Percentiles rank a stretch among this genome's conserved stretches.
Conservation (phyloP, 2,329 filamentous ascomycete genomes). For the Cytospora piceae region DNA sequence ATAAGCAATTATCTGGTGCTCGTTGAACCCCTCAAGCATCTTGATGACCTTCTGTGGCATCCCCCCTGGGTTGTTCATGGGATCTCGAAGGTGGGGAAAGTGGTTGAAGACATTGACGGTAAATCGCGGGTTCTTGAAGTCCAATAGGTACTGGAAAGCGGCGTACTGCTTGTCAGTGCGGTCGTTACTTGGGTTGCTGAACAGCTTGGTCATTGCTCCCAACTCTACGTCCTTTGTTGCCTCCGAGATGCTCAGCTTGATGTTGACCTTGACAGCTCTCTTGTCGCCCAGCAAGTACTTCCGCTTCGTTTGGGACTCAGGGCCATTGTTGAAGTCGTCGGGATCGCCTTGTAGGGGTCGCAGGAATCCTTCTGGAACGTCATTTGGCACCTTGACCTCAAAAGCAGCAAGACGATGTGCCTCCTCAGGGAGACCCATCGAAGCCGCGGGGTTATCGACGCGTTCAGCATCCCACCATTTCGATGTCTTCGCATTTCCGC, state of each 20-base stretch:
- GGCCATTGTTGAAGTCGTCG: not conserved
- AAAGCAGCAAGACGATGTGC: constrained; percentile 23
- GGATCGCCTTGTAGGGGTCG: constrained; percentile 24
- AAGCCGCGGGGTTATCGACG: constrained; percentile 27
- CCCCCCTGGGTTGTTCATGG: constrained; percentile 12
- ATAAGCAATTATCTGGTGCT: constrained; percentile 45
- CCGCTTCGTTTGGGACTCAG: not conserved
- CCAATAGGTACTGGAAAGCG: constrained; percentile 33
- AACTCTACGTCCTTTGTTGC: constrained; percentile 28
- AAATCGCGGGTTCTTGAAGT: constrained; percentile 32
- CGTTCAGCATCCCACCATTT: constrained; percentile 27
- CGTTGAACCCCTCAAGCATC: constrained; percentile 41
- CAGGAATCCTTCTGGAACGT: constrained; percentile 9
- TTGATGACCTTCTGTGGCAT: constrained; percentile 31
- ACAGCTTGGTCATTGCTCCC: constrained; percentile 23
- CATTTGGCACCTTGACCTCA: constrained; percentile 25
- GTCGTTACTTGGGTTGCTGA: constrained; percentile 7
- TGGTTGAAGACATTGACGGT: constrained; percentile 32
- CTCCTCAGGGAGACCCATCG: constrained; percentile 22
- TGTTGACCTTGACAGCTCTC: constrained; percentile 21
- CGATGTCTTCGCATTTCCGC: constrained; percentile 15
- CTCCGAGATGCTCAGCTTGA: constrained; percentile 22
- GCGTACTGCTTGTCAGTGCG: constrained; percentile 30
- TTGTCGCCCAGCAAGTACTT: constrained; percentile 20
- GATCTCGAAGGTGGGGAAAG: constrained; percentile 34